Conservation (phyloP, 371 early-diverging fungal species). For the Mucor circinelloides region DNA sequence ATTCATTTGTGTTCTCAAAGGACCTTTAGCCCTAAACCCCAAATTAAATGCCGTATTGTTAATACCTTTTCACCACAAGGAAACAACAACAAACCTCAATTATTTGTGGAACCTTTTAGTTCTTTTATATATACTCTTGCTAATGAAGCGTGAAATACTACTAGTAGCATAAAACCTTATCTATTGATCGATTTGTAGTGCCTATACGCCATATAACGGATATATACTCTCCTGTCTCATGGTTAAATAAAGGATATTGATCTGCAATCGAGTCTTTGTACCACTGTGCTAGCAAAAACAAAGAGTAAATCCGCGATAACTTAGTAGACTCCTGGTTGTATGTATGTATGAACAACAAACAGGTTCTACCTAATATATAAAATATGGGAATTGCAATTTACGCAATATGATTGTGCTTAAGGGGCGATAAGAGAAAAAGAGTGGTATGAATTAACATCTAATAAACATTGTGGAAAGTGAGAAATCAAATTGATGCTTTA, state of each 20-base stretch:
- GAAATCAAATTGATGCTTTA: neutral
- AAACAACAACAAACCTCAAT: neutral
- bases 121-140: neutral
- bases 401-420: neutral
- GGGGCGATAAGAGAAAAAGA: neutral
- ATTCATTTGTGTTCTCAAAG: neutral
- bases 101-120: neutral
- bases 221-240: neutral
- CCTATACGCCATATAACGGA: neutral
- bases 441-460: neutral
- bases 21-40: neutral
- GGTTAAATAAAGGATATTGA: neutral
- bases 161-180: neutral
- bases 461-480: neutral
- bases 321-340: neutral
- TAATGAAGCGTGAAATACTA: neutral
- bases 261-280: neutral
- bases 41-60: neutral
- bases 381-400: neutral
- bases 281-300: neutral
- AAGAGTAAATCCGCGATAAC: neutral
- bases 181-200: neutral
- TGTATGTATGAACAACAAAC: neutral
- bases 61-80: neutral
- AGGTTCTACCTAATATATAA: neutral